phyloP scores from a whole-genome alignment of 768 basidiomycete genomes.

The Hypholoma sublateritium region DNA sequence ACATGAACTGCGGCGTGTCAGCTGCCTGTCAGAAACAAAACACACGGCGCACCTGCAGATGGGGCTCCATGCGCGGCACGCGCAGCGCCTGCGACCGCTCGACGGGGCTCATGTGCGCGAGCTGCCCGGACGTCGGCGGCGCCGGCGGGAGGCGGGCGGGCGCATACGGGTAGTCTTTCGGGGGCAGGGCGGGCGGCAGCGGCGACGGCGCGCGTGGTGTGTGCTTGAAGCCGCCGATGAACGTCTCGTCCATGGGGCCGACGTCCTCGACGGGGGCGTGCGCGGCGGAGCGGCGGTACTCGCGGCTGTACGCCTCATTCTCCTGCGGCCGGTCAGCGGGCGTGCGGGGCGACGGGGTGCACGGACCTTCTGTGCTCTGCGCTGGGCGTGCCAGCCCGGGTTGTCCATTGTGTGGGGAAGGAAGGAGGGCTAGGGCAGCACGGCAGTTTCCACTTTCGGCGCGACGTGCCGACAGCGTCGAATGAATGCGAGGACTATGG shows the following conservation, averaged over 20 bases:
- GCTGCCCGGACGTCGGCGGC: no score
- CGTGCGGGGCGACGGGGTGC: slow-evolving; percentile 1
- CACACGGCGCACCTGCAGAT: slow-evolving; percentile 54
- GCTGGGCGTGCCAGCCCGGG: slow-evolving; percentile 72
- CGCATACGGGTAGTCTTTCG: slow-evolving; percentile 41
- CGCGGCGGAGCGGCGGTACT: slow-evolving; percentile 35
- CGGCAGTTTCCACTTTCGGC: slow-evolving; percentile 4
- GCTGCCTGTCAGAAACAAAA: slow-evolving; percentile 2
- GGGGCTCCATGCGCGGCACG: slow-evolving; percentile 72
- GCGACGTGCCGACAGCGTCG: not conserved
- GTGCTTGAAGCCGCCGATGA: slow-evolving; percentile 56
- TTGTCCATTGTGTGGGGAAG: slow-evolving; percentile 56
- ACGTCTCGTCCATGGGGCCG: slow-evolving; percentile 58
- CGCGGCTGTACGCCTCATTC: slow-evolving; percentile 26
- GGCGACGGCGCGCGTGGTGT: slow-evolving; percentile 35
- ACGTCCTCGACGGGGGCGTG: slow-evolving; percentile 58
- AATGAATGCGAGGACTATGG: no score
- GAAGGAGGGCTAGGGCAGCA: not conserved
- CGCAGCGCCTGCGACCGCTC: slow-evolving; percentile 63
- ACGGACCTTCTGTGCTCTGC: slow-evolving; percentile 56
- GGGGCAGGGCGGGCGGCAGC: slow-evolving; percentile 44
- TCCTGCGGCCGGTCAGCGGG: slow-evolving; percentile 26
- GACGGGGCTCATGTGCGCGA: slow-evolving; percentile 55
- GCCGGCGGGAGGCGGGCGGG: slow-evolving; percentile 12
- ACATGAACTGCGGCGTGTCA: slow-evolving; percentile 64